A percentile compares a stretch with the other conserved stretches of the same genome.
Evolutionary conservation across 208 protist genomes (phyloP).

Genomic region (Leishmania braziliensis): DNA sequence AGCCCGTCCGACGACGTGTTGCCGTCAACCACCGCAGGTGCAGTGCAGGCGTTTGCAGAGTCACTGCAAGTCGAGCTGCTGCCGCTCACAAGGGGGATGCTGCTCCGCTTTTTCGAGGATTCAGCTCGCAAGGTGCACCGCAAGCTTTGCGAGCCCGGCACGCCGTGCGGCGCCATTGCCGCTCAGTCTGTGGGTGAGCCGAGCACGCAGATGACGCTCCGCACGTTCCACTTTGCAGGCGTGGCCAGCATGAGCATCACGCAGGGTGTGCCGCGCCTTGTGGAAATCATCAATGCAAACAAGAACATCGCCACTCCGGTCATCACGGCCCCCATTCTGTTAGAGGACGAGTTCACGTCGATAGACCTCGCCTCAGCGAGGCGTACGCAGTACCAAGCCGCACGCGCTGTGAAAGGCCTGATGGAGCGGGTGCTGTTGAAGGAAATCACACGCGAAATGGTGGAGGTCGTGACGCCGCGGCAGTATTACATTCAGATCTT

Average conservation of each 20-base stretch:
- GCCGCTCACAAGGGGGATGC: conserved; percentile 68
- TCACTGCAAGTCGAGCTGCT: conserved; percentile 70
- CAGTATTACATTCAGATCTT: conserved; percentile 93
- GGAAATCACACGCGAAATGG: conserved; percentile 86
- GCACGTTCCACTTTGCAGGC: conserved; percentile 99
- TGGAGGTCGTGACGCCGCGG: conserved; percentile 81
- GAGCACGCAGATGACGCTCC: conserved; percentile 99
- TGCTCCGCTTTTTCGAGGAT: conserved; percentile 73
- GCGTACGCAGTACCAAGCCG: conserved; percentile 46
- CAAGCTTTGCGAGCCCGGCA: conserved; percentile 96
- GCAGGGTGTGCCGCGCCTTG: conserved; percentile 96
- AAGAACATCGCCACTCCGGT: conserved; percentile 99
- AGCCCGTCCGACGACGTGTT: neutral
- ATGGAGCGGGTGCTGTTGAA: conserved; percentile 93
- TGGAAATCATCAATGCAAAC: conserved; percentile 99
- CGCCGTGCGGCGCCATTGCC: conserved; percentile 98
- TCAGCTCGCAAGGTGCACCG: conserved; percentile 84
- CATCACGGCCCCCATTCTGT: conserved; percentile 93
- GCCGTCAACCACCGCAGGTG: neutral
- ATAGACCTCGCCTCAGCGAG: conserved; percentile 13
- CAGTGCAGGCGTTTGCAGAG: conserved; percentile 37
- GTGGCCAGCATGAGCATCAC: conserved; percentile 99
- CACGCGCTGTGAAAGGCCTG: conserved; percentile 88
- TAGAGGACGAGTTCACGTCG: conserved; percentile 26
- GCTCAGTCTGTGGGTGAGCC: conserved; percentile 99